These are phyloP conservation scores for Cokeromyces recurvatus DNA, from an alignment of 371 early-diverging fungal genomes.

Conservation along the genomic window DNA sequence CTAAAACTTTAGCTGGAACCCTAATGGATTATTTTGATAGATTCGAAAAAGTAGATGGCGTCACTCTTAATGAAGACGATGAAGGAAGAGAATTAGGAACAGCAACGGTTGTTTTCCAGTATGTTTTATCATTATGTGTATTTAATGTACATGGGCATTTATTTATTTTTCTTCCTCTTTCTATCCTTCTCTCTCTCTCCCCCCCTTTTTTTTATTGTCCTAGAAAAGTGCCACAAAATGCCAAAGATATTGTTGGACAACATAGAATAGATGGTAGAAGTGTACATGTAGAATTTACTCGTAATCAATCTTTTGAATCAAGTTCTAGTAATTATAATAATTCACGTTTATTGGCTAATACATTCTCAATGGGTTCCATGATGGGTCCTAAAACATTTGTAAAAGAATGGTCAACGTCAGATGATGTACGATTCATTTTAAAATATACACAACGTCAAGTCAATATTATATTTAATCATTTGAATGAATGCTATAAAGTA, in stretches of 20 bases:
- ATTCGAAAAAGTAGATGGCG: background rate
- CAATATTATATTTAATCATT: slow-evolving; percentile 23
- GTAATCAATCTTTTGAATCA: background rate
- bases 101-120: slow-evolving; percentile 8
- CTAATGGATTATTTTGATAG: slow-evolving; percentile 8
- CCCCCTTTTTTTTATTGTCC: background rate
- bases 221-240: background rate
- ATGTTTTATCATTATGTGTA: no score
- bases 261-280: slow-evolving; percentile 6
- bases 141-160: no score
- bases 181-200: background rate
- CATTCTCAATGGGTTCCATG: slow-evolving; percentile 10
- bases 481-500: slow-evolving; percentile 20
- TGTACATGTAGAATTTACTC: background rate
- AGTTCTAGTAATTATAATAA: background rate
- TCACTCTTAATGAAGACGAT: slow-evolving; percentile 3
- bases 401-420: slow-evolving; percentile 7
- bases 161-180: no score
- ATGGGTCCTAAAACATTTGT: slow-evolving; percentile 6
- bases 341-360: background rate
- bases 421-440: slow-evolving; percentile 1
- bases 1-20: slow-evolving; percentile 2
- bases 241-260: background rate
- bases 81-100: background rate
- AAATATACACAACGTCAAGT: slow-evolving; percentile 23